Evolutionary conservation across 192 early-diverging fungal genomes (phyloP).

Genomic region (Geosiphon pyriformis): DNA sequence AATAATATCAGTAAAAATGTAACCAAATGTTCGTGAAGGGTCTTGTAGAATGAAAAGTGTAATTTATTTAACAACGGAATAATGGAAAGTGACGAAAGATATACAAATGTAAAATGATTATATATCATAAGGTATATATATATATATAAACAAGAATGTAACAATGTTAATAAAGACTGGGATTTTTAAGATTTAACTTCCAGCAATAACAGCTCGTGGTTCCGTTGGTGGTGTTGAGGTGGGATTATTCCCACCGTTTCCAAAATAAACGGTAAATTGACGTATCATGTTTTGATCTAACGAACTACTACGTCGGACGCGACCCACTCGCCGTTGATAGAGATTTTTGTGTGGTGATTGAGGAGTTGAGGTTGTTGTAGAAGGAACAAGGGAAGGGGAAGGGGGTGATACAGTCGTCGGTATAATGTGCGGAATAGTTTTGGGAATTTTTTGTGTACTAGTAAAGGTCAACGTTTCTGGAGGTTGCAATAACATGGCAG

Average conservation of each 20-base stretch:
- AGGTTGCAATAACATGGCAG: neutral
- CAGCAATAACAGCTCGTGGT: slow-evolving; percentile 18
- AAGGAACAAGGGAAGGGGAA: neutral
- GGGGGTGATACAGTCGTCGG: neutral
- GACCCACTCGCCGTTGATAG: slow-evolving; percentile 14
- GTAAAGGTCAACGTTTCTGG: neutral
- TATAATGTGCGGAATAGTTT: neutral
- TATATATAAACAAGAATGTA: too few relatives aligned
- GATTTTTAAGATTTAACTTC: too few relatives aligned
- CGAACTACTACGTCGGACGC: slow-evolving; percentile 24
- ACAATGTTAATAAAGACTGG: too few relatives aligned
- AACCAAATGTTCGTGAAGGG: too few relatives aligned
- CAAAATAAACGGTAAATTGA: slow-evolving; percentile 17
- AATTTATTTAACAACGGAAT: too few relatives aligned
- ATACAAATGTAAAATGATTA: too few relatives aligned
- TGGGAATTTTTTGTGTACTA: too few relatives aligned
- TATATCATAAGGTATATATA: too few relatives aligned
- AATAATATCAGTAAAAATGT: too few relatives aligned
- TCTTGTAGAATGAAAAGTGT: too few relatives aligned
- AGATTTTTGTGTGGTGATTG: slow-evolving; percentile 4
- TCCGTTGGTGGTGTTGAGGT: slow-evolving; percentile 4
- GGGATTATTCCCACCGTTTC: slow-evolving; percentile 1
- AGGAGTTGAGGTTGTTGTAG: neutral
- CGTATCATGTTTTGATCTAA: slow-evolving; percentile 27
- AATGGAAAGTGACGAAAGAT: too few relatives aligned